Base-by-base conservation (phyloP, 148 eudicot genomes). In the Persicaria tinctoria region DNA sequence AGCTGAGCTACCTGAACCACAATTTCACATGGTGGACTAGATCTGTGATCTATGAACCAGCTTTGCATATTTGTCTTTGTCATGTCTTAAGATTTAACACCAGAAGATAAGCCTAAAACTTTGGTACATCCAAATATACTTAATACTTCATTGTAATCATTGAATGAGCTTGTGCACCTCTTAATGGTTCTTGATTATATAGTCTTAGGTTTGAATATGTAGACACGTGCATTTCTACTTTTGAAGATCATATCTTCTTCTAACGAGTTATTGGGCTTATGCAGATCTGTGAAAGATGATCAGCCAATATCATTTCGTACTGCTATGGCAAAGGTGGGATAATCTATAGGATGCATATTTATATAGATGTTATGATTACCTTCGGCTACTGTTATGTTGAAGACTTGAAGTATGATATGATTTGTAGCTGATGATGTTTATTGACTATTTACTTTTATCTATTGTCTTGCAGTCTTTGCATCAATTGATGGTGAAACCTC, bases 401-500 rank as follows among this genome's bases (percentile, higher is more conserved):
- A 38, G 41, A 13, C 5, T 41, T 63, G 14, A 66, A 38, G 44
- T 14, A 14, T 41, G 70, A 38, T 41, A 44, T 2, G 41, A 5
- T 44, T 12, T 38, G 10, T 41, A 66, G 48, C 9, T 13, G 70
- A 41, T 66, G 47, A 66, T 12, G 46, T 41, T 5, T 38, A 41
- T 38, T 44, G 48, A 5, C 14, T 41, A 41, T 13, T 41, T 41
- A 13, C 18, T 44, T 66, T 66, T 38, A 23, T 38, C 46, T 38
- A 66, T 41, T 66, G 14, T 66, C 6, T 75, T 80, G 77, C 88
- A 94, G 98, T 88, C 96, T 27, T 81, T 94, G 38, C 91, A 94
- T 85, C 96, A 91, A 72, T 94, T 85, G 87, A 90, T 91, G 76
- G 93, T 94, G 80, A 94, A 94, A 79, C 97, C 98, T 78, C 97